These are phyloP conservation scores for Mucor lusitanicus DNA, from an alignment of 371 early-diverging fungal species.

Conservation along the genomic window DNA sequence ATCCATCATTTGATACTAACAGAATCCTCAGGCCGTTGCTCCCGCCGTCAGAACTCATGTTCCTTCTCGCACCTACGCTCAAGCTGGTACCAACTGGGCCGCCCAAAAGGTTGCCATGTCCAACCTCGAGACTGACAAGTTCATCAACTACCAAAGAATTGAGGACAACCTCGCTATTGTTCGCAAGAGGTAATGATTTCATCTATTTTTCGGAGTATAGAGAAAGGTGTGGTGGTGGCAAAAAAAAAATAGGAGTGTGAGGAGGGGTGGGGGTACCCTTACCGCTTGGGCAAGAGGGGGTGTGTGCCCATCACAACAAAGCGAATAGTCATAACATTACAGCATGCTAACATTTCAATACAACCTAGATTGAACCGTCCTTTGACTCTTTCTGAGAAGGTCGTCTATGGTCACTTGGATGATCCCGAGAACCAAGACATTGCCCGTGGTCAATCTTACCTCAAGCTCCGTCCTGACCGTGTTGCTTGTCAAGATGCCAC, in stretches of 20 bases:
- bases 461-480: constrained; percentile 92
- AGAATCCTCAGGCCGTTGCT: constrained; percentile 25
- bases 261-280: constrained; percentile 11
- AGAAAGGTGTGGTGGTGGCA: neutral
- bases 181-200: constrained; percentile 61
- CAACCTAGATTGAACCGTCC: constrained; percentile 65
- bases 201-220: constrained; percentile 7
- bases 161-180: constrained; percentile 91
- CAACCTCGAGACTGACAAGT: constrained; percentile 78
- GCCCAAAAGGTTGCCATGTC: constrained; percentile 84
- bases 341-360: constrained; percentile 45
- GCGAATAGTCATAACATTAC: neutral
- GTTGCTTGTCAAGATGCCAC: constrained; percentile 98
- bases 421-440: constrained; percentile 82
- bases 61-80: constrained; percentile 52
- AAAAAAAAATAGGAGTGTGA: constrained; percentile 1
- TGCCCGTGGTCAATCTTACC: constrained; percentile 85
- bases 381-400: constrained; percentile 93
- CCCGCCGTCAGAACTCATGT: constrained; percentile 30
- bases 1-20: neutral
- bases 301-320: neutral
- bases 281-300: neutral
- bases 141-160: constrained; percentile 92
- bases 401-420: constrained; percentile 94
- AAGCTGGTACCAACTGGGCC: constrained; percentile 25